These are phyloP conservation scores for Arxiozyma telluris DNA, from an alignment of 1,139 yeast genomes.

Conservation along the genomic window DNA sequence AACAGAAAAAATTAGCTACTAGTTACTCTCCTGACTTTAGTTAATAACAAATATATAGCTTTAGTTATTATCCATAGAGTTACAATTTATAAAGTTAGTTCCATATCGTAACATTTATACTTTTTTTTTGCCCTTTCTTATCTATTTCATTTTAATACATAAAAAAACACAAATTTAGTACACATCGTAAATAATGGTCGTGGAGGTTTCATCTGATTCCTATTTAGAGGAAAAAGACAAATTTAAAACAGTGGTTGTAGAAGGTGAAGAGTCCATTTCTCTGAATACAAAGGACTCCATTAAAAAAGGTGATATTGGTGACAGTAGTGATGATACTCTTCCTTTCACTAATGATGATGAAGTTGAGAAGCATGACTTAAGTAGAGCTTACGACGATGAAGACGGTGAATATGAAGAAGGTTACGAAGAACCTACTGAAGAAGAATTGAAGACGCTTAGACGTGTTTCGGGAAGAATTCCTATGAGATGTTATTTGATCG, in stretches of 20 bases:
- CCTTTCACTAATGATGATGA: constrained; percentile 2
- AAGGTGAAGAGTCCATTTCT: background rate
- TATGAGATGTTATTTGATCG: constrained; percentile 55
- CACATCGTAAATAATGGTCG: background rate
- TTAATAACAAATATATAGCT: background rate
- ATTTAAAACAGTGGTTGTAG: constrained; percentile 2
- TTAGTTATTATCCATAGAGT: background rate
- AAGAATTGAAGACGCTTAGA: constrained; percentile 23
- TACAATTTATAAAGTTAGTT: no score
- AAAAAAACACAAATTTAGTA: background rate
- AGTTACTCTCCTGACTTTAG: no score
- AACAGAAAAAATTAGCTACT: no score
- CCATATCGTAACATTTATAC: no score
- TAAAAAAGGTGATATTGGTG: background rate
- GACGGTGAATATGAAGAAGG: constrained; percentile 10
- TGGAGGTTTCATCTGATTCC: background rate
- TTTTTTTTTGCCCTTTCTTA: no score
- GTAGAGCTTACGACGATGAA: constrained; percentile 4
- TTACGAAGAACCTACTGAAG: constrained; percentile 25
- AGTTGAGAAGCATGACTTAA: background rate
- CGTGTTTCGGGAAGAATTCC: constrained; percentile 26
- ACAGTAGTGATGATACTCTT: constrained; percentile 3
- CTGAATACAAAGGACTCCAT: background rate
- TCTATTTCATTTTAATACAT: background rate
- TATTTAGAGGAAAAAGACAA: constrained; percentile 5